Percentiles rank a stretch among this genome's conserved stretches.
phyloP scores from a whole-genome alignment of 805 yeast species.

The Candida piceae region DNA sequence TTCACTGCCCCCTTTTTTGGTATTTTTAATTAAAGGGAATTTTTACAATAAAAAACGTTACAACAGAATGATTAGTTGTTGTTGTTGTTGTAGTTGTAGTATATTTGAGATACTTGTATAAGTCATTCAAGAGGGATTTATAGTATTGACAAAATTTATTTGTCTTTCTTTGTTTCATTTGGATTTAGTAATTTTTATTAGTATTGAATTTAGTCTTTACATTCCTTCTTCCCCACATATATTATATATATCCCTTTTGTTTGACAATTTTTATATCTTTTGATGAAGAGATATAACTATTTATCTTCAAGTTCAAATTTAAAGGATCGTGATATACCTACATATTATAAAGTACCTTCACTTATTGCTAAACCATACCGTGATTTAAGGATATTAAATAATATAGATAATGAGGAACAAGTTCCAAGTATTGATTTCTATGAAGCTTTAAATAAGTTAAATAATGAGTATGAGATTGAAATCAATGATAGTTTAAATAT shows the following conservation, averaged over 20 bases:
- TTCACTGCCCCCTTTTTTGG: too few relatives aligned
- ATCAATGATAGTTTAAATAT: too few relatives aligned
- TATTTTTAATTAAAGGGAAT: too few relatives aligned
- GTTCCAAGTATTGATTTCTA: conserved; percentile 22
- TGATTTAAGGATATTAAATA: conserved; percentile 17
- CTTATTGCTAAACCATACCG: conserved; percentile 14
- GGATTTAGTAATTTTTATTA: too few relatives aligned
- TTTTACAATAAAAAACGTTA: too few relatives aligned
- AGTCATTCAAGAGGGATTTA: too few relatives aligned
- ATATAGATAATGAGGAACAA: conserved; percentile 28
- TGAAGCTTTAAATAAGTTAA: conserved; percentile 13
- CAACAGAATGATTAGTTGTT: too few relatives aligned
- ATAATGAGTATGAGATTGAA: conserved; percentile 2
- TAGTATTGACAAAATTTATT: background rate
- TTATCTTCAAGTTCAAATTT: conserved; percentile 11
- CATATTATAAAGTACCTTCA: conserved; percentile 15
- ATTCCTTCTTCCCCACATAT: background rate
- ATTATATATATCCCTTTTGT: too few relatives aligned
- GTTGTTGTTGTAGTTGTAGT: too few relatives aligned
- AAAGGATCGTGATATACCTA: conserved; percentile 10
- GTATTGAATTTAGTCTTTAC: too few relatives aligned
- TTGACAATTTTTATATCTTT: background rate
- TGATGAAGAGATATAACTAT: conserved; percentile 9
- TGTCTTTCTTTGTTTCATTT: background rate
- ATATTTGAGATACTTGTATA: too few relatives aligned